Conservation (phyloP, 2,329 filamentous ascomycete species). For the Aureobasidium leucospermi region DNA sequence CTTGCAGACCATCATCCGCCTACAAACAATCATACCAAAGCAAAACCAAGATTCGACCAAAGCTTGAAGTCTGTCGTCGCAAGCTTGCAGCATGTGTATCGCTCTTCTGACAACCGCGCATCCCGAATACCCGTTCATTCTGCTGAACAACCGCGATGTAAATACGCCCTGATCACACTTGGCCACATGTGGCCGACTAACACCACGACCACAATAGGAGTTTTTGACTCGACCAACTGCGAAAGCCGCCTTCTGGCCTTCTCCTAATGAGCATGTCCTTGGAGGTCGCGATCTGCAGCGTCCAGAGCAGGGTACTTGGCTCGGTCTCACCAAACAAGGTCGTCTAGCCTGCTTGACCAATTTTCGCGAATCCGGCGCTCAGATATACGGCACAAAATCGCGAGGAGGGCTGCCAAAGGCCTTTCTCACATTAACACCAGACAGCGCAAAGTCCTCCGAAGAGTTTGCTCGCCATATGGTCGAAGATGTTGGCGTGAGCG, state of each 20-base stretch:
- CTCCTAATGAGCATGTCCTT: conserved; percentile 48
- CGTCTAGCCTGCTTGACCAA: conserved; percentile 58
- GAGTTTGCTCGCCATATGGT: conserved; percentile 50
- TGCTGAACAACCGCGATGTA: conserved; percentile 46
- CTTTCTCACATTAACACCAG: conserved; percentile 45
- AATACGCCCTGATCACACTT: neutral
- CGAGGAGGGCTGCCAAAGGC: conserved; percentile 54
- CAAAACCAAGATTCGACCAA: neutral
- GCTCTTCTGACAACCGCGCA: conserved; percentile 42
- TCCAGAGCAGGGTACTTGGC: conserved; percentile 55
- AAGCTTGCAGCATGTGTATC: conserved; percentile 37
- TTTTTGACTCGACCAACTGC: conserved; percentile 55
- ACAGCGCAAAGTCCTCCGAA: conserved; percentile 35
- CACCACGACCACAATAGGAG: conserved; percentile 37
- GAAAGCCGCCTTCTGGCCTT: conserved; percentile 52
- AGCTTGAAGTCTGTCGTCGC: neutral
- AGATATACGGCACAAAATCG: conserved; percentile 40
- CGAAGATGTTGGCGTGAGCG: conserved; percentile 45
- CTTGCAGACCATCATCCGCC: neutral
- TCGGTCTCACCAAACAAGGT: conserved; percentile 54
- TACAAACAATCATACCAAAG: neutral
- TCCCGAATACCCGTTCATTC: conserved; percentile 42
- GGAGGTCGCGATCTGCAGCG: conserved; percentile 57
- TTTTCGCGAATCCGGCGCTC: conserved; percentile 47
- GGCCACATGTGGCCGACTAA: neutral